Conservation (phyloP, 441 rosid genomes). For the Populus hybrid region DNA sequence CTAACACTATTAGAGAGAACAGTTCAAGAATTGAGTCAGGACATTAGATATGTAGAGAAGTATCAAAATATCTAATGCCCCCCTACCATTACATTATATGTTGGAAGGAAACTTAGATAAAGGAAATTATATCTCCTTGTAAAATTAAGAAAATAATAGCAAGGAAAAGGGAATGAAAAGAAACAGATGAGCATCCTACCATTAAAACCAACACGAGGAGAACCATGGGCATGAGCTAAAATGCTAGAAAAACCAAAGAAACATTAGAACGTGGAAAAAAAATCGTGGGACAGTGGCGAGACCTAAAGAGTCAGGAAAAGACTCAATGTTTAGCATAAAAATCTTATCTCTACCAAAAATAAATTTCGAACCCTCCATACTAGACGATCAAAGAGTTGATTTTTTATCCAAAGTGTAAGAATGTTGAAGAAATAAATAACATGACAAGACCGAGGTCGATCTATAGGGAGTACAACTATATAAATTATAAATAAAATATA, state of each 20-base stretch:
- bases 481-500: no score
- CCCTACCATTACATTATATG: background rate
- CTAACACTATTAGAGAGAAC: background rate
- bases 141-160: background rate
- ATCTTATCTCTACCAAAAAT: background rate
- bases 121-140: background rate
- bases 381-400: no score
- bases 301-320: background rate
- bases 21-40: background rate
- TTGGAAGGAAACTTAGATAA: background rate
- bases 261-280: no score
- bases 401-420: fast-evolving
- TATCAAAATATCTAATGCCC: background rate
- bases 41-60: background rate
- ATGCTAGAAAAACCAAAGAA: background rate
- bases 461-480: no score
- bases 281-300: background rate
- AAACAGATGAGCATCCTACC: background rate
- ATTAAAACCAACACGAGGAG: background rate
- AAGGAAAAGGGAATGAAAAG: background rate
- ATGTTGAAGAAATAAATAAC: no score
- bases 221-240: background rate
- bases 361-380: background rate
- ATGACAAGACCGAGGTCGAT: fast-evolving
- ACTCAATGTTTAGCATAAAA: background rate